Evolutionary conservation across 2,329 filamentous ascomycete genomes (phyloP), one percentile per base, ranked within the genome.

Genomic region (Colletotrichum ledebouriae): DNA sequence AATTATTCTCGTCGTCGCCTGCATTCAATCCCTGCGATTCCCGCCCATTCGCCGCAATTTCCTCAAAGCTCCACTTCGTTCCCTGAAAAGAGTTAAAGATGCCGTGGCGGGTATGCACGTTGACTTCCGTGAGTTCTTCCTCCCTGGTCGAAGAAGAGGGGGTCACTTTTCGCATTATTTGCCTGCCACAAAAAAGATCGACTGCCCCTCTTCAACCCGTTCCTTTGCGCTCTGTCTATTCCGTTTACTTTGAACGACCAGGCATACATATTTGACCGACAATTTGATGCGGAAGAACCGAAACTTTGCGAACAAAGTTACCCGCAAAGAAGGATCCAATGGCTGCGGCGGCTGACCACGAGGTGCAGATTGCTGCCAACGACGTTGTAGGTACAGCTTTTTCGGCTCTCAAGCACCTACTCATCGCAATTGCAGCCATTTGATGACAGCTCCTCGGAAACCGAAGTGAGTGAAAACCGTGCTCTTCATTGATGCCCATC

Each of bases 61-160:
- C 20, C 6, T 22, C 33, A 39, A 33, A 41, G 52, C 33, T 56
- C 52, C 52, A 56, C 52, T 22, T 15, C 0, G 12, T 17, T 22
- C 52, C 1, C 34, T 15, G 15, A 17, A 56, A 56, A 42, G 52
- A 56, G 52, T 15, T 0, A 56, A 56, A 22, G 17, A 2, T 22
- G 34, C 34, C 52, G 15, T 1, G 52, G 52, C 34, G 34, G 33
- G 29, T 42, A 41, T 53, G 52, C 52, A 56, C 20, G 33, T 56
- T 56, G 33, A 1, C 33, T 6, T 39, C 34, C 1, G 33, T 41
- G 42, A 34, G 33, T 41, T 22, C 52, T 15, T 55, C 22, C 12
- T 52, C 47, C 47, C 47, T 4, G 25, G 47, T 33, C 47, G 13
- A 34, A n/a, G 25, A 52, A 20, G 13, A 33, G 47, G 13, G 25